phyloP scores from a whole-genome alignment of 805 yeast genomes.

The Suhomyces kilbournensis region DNA sequence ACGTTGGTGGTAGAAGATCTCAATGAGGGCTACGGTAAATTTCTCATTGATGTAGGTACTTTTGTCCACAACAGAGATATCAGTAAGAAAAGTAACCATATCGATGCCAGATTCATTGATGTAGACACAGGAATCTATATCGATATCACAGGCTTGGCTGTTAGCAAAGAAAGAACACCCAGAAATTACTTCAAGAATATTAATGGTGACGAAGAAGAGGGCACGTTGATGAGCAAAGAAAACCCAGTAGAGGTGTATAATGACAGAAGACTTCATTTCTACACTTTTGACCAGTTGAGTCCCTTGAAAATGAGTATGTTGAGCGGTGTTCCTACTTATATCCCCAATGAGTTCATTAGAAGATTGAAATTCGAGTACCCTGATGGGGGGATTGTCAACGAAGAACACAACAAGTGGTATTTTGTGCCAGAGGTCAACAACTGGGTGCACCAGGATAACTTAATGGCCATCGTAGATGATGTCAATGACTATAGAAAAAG shows the following conservation, averaged over 20 bases:
- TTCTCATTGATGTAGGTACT: constrained; percentile 21
- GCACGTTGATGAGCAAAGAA: constrained; percentile 4
- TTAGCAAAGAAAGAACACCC: not conserved
- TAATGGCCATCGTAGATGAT: constrained; percentile 4
- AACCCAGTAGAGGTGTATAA: constrained; percentile 13
- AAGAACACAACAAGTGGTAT: constrained; percentile 11
- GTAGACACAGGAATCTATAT: constrained; percentile 24
- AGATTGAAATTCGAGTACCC: constrained; percentile 6
- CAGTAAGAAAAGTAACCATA: constrained; percentile 46
- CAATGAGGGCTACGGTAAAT: constrained; percentile 15
- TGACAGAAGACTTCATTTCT: constrained; percentile 16
- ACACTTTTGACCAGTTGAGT: constrained; percentile 14
- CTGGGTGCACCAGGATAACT: constrained; percentile 16
- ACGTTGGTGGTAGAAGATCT: constrained; percentile 17
- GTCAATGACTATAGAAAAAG: constrained; percentile 1
- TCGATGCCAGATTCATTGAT: constrained; percentile 23
- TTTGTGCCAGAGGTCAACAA: constrained; percentile 17
- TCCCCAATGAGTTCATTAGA: constrained; percentile 11
- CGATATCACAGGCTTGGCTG: constrained; percentile 27
- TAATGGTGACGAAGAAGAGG: constrained; percentile 4
- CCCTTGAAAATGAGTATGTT: constrained; percentile 17
- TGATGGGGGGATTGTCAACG: not conserved
- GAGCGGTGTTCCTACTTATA: constrained; percentile 15
- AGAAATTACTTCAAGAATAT: not conserved
- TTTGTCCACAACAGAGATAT: constrained; percentile 25